These are phyloP conservation scores for Ehretia macrophylla DNA, from an alignment of 257 asterid genomes.

Conservation along the genomic window DNA sequence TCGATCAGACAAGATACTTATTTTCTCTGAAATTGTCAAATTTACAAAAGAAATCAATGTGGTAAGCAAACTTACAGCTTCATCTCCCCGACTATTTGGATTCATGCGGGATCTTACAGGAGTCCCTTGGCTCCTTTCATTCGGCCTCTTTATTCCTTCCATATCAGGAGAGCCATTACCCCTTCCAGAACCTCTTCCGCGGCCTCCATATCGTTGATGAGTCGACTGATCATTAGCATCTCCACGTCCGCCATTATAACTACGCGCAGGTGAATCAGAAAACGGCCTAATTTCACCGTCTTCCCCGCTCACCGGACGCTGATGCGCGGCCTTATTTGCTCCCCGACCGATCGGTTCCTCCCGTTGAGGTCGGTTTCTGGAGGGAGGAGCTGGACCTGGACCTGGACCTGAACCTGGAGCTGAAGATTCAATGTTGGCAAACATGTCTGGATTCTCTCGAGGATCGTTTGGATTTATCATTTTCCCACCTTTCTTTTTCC, in stretches of 20 bases:
- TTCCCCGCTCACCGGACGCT: constrained; percentile 35
- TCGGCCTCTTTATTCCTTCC: constrained; percentile 55
- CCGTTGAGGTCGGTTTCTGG: constrained; percentile 19
- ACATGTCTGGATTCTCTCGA: constrained; percentile 55
- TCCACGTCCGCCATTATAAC: constrained; percentile 32
- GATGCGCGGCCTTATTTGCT: constrained; percentile 30
- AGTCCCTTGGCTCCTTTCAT: constrained; percentile 51
- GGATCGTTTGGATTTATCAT: constrained; percentile 82
- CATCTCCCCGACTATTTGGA: constrained; percentile 41
- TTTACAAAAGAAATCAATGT: no score
- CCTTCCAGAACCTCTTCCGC: no score
- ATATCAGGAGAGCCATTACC: constrained; percentile 54
- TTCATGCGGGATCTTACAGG: constrained; percentile 46
- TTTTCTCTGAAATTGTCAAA: no score
- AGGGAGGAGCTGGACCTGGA: constrained; percentile 22
- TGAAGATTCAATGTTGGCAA: constrained; percentile 14
- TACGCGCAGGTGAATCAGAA: constrained; percentile 35
- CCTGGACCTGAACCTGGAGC: constrained; percentile 20
- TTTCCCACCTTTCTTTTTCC: constrained; percentile 64
- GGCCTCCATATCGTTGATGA: constrained; percentile 27
- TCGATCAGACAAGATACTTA: no score
- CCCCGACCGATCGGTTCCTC: constrained; percentile 38
- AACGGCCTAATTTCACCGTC: constrained; percentile 35
- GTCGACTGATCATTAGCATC: constrained; percentile 28
- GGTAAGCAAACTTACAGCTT: constrained; percentile 47